Conservation (phyloP, 495 filamentous ascomycete species). For the Aspergillus kassunensis region DNA sequence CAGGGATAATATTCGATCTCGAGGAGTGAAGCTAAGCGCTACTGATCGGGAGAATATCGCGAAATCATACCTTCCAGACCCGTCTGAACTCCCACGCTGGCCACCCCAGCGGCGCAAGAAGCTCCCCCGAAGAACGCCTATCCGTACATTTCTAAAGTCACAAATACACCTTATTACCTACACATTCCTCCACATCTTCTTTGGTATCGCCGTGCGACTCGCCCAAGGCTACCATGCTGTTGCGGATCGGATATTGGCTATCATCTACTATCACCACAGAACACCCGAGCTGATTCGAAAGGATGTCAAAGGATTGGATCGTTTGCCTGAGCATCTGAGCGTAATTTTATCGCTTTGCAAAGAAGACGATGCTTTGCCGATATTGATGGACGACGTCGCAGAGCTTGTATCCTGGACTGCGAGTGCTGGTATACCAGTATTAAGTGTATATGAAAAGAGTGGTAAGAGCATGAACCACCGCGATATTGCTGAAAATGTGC, state of each 20-base stretch:
- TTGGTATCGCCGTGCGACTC: constrained; percentile 79
- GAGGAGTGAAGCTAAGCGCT: constrained; percentile 56
- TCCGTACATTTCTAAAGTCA: constrained; percentile 63
- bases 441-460: constrained; percentile 88
- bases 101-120: constrained; percentile 28
- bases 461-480: constrained; percentile 48
- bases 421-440: constrained; percentile 73
- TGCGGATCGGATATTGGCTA: constrained; percentile 65
- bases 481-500: background rate
- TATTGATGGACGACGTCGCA: constrained; percentile 80
- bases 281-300: constrained; percentile 85
- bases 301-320: constrained; percentile 71
- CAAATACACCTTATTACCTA: constrained; percentile 68
- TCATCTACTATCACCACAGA: constrained; percentile 88
- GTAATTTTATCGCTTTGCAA: constrained; percentile 75
- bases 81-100: constrained; percentile 36
- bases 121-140: constrained; percentile 38
- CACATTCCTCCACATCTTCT: constrained; percentile 70
- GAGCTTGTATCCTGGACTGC: constrained; percentile 91
- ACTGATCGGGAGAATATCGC: constrained; percentile 68
- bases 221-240: constrained; percentile 75
- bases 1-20: constrained; percentile 56
- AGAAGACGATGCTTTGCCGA: constrained; percentile 68
- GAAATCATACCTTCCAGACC: constrained; percentile 69
- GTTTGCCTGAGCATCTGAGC: constrained; percentile 80